Base-by-base conservation (phyloP, 371 early-diverging fungal genomes). In the Mucor indicus region DNA sequence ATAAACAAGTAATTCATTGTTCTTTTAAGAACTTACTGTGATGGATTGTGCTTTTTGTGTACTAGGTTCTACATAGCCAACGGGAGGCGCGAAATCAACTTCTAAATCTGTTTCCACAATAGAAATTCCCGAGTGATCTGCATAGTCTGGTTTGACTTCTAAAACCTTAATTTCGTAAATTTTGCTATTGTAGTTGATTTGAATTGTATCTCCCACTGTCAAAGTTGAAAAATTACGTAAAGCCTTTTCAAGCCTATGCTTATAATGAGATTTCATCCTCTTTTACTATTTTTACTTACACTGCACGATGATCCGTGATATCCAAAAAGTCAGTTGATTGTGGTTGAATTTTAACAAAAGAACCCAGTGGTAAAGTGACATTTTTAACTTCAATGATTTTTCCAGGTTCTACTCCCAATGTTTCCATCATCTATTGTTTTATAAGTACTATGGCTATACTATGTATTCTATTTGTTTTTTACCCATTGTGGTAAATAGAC, bases 21-120 rank as follows among this genome's bases (percentile, higher is more conserved):
- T n/a, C n/a, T n/a, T n/a, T 23, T 19, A 11, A 22, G 6, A 29
- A 13, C 49, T 29, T 72, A 81, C 77, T 62, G 74, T 67, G 15
- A 71, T 36, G 16, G 69, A 63, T 10, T 60, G 52, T 21, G 58
- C 71, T n/a, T 57, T 62, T 37, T 77, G 67, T 40, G 65, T 56
- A 11, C 55, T 40, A 5, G 96, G 95, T 62, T 98, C 99, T 25
- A 88, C 85, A 69, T 98, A 99, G 4, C 99, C 99, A 0, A 96
- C 69, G 12, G 99, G 99, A 17, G 99, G 86, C 3, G 95, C 98
- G 77, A 99, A 99, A 55, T 99, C 99, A 1, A 93, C 94, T 64
- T 94, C 95, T 40, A 99, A 69, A 83, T 99, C 99, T 0, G 99
- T 98, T 67, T 99, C 99, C 7, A 98, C 85, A 54, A 99, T 93